phyloP scores from a whole-genome alignment of 345 rosid genomes.

The Brassica juncea region DNA sequence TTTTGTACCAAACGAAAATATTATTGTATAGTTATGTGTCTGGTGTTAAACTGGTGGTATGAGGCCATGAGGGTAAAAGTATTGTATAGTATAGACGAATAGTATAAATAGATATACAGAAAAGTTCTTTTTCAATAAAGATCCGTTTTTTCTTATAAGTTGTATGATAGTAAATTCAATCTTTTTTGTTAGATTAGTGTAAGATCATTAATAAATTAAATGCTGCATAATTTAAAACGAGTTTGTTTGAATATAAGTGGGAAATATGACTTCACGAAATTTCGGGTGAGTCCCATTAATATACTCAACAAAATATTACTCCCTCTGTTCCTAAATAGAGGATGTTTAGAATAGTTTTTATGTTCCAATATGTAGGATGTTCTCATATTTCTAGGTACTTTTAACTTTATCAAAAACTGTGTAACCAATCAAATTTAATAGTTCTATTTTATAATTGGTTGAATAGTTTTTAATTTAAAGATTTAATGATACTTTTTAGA shows the following conservation, averaged over 20 bases:
- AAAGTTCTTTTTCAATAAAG: not conserved
- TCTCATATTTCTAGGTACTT: no score
- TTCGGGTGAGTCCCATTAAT: slow-evolving; percentile 29
- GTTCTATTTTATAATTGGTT: no score
- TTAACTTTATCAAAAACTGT: no score
- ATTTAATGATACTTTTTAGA: no score
- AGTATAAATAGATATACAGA: not conserved
- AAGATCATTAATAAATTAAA: not conserved
- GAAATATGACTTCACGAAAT: slow-evolving; percentile 21
- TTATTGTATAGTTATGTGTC: not conserved
- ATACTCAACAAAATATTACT: slow-evolving; percentile 30
- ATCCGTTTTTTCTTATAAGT: not conserved
- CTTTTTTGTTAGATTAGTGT: not conserved
- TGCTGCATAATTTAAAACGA: slow-evolving; percentile 11
- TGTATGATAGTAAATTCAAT: not conserved
- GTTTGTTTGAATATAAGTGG: slow-evolving; percentile 17
- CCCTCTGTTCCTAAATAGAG: no score
- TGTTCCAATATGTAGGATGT: no score
- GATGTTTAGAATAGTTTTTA: no score
- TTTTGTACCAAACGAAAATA: not conserved
- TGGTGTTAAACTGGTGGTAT: not conserved
- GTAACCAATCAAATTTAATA: no score
- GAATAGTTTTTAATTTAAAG: no score
- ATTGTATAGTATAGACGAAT: not conserved
- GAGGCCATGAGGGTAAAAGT: not conserved